phyloP scores from a whole-genome alignment of 768 basidiomycete species.

The Scleroderma citrinum region DNA sequence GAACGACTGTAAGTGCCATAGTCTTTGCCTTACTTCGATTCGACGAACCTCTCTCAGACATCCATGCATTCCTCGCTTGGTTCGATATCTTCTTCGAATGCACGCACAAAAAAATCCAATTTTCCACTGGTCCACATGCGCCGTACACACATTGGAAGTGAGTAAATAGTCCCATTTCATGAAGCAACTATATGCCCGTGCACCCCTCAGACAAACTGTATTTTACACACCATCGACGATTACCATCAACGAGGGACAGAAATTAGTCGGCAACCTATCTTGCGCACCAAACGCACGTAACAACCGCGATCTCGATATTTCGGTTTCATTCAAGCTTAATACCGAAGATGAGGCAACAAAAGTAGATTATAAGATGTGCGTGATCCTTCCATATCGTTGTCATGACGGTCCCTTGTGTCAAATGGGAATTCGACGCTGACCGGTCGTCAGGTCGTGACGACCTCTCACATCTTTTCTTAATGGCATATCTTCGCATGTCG shows the following conservation, averaged over 20 bases:
- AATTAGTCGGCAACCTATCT: slow-evolving; percentile 61
- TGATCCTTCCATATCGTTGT: slow-evolving; percentile 27
- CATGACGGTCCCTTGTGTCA: slow-evolving; percentile 5
- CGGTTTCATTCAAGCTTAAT: slow-evolving; percentile 58
- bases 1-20: slow-evolving; percentile 73
- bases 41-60: slow-evolving; percentile 45
- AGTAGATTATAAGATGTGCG: slow-evolving; percentile 86
- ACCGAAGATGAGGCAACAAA: slow-evolving; percentile 22
- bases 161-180: slow-evolving; percentile 26
- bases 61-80: slow-evolving; percentile 98
- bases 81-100: slow-evolving; percentile 96
- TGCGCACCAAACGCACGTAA: slow-evolving; percentile 91
- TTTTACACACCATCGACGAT: slow-evolving; percentile 89
- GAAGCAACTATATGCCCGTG: slow-evolving; percentile 3
- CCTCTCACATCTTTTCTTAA: neutral
- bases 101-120: slow-evolving; percentile 92
- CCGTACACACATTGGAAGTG: slow-evolving; percentile 97
- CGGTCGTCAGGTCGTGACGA: slow-evolving; percentile 67
- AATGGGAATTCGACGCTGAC: slow-evolving; percentile 45
- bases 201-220: slow-evolving; percentile 73
- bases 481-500: slow-evolving; percentile 1
- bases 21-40: neutral
- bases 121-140: slow-evolving; percentile 97
- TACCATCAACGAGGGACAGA: slow-evolving; percentile 63
- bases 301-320: slow-evolving; percentile 92